Evolutionary conservation across 2,329 filamentous ascomycete species (phyloP).

Genomic region (Fusarium chlamydosporum): DNA sequence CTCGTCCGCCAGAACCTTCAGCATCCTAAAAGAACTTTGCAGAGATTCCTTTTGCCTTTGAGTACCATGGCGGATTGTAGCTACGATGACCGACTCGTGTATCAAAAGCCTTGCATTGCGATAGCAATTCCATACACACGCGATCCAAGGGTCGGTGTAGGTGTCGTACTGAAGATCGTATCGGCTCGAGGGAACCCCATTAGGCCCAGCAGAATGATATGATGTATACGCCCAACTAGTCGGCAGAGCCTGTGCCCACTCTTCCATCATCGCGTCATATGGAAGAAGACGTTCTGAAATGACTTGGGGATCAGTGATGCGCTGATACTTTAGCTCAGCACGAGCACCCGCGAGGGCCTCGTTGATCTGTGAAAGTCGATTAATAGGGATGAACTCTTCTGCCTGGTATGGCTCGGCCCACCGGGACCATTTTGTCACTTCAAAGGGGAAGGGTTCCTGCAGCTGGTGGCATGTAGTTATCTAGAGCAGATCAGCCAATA

Average conservation of each 20-base stretch:
- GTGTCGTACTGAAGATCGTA: conserved; percentile 32
- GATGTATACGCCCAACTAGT: conserved; percentile 33
- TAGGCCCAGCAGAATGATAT: conserved; percentile 19
- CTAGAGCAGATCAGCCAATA: conserved; percentile 14
- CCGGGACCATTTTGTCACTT: conserved; percentile 36
- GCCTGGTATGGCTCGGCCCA: conserved; percentile 31
- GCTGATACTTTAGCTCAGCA: conserved; percentile 32
- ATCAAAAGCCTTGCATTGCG: conserved; percentile 37
- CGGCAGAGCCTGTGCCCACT: conserved; percentile 18
- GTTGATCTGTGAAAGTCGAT: conserved; percentile 38
- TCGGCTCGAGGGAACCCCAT: conserved; percentile 10
- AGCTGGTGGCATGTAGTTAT: conserved; percentile 45
- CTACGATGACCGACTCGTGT: conserved; percentile 40
- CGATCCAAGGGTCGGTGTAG: conserved; percentile 41
- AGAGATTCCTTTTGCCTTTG: conserved; percentile 6
- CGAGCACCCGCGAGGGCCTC: conserved; percentile 20
- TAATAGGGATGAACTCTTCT: conserved; percentile 4
- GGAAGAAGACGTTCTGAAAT: conserved; percentile 26
- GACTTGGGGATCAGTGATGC: conserved; percentile 22
- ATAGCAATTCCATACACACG: conserved; percentile 45
- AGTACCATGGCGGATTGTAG: conserved; percentile 31
- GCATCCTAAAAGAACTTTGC: conserved; percentile 21
- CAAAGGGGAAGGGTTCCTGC: conserved; percentile 42
- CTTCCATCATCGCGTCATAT: conserved; percentile 25
- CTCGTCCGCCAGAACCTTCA: conserved; percentile 30